phyloP scores from a whole-genome alignment of 805 yeast species.

The Nakazawaea pomicola region DNA sequence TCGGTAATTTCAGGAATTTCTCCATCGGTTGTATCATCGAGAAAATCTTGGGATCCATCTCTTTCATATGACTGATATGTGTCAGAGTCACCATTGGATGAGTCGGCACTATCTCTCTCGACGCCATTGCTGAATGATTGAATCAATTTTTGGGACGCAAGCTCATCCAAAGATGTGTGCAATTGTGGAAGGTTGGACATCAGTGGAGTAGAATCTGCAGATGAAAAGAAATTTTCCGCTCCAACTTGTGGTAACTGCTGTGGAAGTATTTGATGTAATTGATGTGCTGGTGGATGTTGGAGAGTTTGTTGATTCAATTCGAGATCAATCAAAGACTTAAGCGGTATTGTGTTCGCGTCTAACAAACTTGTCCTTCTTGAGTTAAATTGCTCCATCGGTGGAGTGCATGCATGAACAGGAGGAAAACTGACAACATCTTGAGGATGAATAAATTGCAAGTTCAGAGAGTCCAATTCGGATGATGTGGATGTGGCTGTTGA shows the following conservation, averaged over 20 bases:
- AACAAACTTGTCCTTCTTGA: constrained; percentile 8
- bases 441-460: constrained; percentile 12
- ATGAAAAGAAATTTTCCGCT: constrained; percentile 6
- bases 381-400: constrained; percentile 16
- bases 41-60: neutral
- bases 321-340: constrained; percentile 12
- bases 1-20: constrained; percentile 9
- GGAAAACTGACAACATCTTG: constrained; percentile 19
- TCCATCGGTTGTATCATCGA: constrained; percentile 1
- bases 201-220: constrained; percentile 8
- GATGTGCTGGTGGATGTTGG: constrained; percentile 18
- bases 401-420: constrained; percentile 27
- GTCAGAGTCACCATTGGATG: neutral
- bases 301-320: constrained; percentile 20
- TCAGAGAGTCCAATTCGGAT: constrained; percentile 11
- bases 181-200: constrained; percentile 3
- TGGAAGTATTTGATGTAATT: constrained; percentile 5
- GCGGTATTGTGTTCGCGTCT: neutral
- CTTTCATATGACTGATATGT: neutral
- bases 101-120: neutral
- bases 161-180: neutral
- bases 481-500: constrained; percentile 7
- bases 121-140: neutral
- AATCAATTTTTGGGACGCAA: neutral
- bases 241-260: neutral